Percentiles rank a stretch among this genome's conserved stretches.
Conservation (phyloP, 352 stramenopile genomes). For the Globisporangium paroecandrum region DNA sequence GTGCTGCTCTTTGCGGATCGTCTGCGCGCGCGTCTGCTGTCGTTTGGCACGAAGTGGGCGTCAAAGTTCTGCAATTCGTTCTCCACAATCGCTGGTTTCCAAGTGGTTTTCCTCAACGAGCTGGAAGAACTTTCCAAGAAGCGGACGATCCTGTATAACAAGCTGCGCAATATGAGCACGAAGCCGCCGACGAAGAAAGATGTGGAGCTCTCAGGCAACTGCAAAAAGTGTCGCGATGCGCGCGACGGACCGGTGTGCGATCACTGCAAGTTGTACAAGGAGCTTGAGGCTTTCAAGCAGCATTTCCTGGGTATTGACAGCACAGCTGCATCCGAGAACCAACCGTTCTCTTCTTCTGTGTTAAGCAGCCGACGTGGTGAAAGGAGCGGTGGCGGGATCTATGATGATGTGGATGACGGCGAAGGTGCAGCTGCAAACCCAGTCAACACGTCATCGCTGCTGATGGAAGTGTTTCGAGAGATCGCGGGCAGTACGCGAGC, state of each 20-base stretch:
- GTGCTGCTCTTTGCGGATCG: constrained; percentile 33
- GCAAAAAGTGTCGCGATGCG: constrained; percentile 50
- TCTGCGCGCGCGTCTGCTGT: constrained; percentile 40
- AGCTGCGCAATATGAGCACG: constrained; percentile 40
- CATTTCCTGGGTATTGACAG: constrained; percentile 56
- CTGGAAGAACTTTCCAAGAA: constrained; percentile 39
- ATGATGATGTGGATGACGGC: constrained; percentile 13
- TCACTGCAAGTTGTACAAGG: constrained; percentile 67
- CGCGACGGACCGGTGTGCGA: constrained; percentile 53
- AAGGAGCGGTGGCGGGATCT: background rate
- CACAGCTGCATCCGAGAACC: constrained; percentile 5
- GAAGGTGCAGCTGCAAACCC: background rate
- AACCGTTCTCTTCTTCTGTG: background rate
- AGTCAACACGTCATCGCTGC: constrained; percentile 25
- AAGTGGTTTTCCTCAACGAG: constrained; percentile 50
- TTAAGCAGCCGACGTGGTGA: background rate
- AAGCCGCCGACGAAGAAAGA: constrained; percentile 35
- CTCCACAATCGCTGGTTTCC: constrained; percentile 36
- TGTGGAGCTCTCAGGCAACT: constrained; percentile 66
- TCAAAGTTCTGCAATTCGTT: constrained; percentile 44
- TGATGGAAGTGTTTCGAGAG: constrained; percentile 67
- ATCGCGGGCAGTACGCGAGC: constrained; percentile 29
- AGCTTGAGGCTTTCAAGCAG: constrained; percentile 50
- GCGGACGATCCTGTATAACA: constrained; percentile 27
- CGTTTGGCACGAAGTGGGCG: constrained; percentile 46